Base-by-base conservation (phyloP, 2,329 filamentous ascomycete species). In the Trichoderma asperellum region DNA sequence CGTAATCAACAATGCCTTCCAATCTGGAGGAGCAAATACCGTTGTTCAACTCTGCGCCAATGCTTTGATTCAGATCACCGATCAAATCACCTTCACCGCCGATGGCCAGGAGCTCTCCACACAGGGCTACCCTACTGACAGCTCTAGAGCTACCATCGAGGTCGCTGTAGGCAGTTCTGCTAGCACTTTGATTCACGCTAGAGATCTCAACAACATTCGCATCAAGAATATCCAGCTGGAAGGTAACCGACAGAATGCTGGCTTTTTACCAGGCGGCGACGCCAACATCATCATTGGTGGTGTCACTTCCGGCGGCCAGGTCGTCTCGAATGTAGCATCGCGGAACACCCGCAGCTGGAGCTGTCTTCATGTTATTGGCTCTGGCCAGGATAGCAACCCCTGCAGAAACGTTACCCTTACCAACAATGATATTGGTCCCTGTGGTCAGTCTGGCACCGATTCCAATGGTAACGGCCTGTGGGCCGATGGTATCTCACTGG, bases 231-330 rank as follows among this genome's bases (percentile, higher is more conserved):
- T 76, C 16, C 74, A 75, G 59, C 61, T 76, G 27, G 74, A 76
- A 37, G 74, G 74, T 34, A 75, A 75, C 68, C 56, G 74, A 43
- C 71, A 61, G 5, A 71, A 72, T 12, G 74, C 75, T 11, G 72
- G 71, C 6, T 70, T 70, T n/a, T 53, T 76, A 29, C 68, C 71
- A 24, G 71, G 72, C 5, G 72, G 71, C 35, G 76, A 76, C 24
- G 76, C 76, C 27, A 72, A 75, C 62, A 74, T 77, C 21, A 75
- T 77, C 65, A 73, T 76, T 58, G 74, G 74, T 29, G 73, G 73
- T 27, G 49, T 63, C 11, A 69, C 73, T 8, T 70, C 69, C 0
- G 74, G 74, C 0, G 74, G 74, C 14, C 73, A 75, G 66, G 57
- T 70, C 1, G 71, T 76, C 55, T 68, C 66, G 43, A 70, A 75